phyloP scores from a whole-genome alignment of 371 early-diverging fungal species.

The Globomyces sp. region DNA sequence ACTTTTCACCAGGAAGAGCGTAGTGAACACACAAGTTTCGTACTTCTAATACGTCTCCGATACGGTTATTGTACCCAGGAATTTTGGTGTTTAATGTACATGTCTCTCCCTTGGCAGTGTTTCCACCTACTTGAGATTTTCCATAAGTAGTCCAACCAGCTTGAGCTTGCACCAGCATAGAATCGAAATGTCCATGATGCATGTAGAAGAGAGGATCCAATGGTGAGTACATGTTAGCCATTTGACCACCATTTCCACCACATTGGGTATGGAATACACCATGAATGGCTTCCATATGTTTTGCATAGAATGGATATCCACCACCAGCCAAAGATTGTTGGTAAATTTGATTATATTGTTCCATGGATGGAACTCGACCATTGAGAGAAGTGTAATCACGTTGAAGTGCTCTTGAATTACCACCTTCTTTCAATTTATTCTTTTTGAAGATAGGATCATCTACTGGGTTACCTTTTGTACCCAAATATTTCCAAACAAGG shows the following conservation, averaged over 20 bases:
- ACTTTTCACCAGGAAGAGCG: not conserved
- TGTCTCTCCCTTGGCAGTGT: not conserved
- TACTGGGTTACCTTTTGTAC: not conserved
- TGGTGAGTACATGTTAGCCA: slow-evolving; percentile 23
- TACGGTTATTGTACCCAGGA: slow-evolving; percentile 10
- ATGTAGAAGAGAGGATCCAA: slow-evolving; percentile 20
- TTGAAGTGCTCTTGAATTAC: not conserved
- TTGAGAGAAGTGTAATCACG: not conserved
- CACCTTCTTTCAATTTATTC: not conserved
- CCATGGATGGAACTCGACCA: slow-evolving; percentile 6
- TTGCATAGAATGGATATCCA: no score
- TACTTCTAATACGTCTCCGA: slow-evolving; percentile 13
- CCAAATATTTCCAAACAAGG: slow-evolving; percentile 16
- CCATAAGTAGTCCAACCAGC: slow-evolving; percentile 6
- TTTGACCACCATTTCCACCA: slow-evolving; percentile 10
- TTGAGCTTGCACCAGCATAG: slow-evolving; percentile 20
- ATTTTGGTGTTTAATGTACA: not conserved
- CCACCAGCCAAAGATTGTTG: no score
- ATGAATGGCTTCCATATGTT: slow-evolving; percentile 15
- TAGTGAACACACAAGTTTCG: slow-evolving; percentile 12
- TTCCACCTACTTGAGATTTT: not conserved
- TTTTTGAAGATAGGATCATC: not conserved
- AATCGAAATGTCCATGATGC: slow-evolving; percentile 19
- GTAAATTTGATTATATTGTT: not conserved
- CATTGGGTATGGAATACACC: slow-evolving; percentile 19